phyloP scores from a whole-genome alignment of 108 stramenopile genomes.

The Halocafeteria seosinensis region DNA sequence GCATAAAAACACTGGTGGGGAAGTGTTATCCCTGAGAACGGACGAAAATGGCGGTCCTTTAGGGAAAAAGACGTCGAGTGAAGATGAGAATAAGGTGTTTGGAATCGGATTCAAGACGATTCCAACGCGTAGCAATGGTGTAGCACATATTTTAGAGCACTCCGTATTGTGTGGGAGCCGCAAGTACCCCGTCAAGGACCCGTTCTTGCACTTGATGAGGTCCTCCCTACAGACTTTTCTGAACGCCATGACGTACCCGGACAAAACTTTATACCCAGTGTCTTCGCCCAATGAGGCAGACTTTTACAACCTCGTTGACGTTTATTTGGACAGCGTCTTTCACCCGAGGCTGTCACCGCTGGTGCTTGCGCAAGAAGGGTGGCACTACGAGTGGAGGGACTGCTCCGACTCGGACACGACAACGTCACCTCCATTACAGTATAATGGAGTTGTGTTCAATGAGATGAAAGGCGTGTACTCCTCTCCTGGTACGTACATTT shows the following conservation, averaged over 20 bases:
- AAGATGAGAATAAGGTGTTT: slow-evolving; percentile 95
- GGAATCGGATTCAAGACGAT: slow-evolving; percentile 96
- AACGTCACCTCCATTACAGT: too few relatives aligned
- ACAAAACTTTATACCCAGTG: slow-evolving; percentile 93
- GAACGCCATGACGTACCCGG: slow-evolving; percentile 97
- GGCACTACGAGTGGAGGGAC: slow-evolving; percentile 69
- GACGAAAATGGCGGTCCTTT: too few relatives aligned
- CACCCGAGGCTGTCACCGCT: slow-evolving; percentile 72
- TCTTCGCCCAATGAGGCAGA: slow-evolving; percentile 86
- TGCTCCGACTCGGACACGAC: slow-evolving; percentile 26
- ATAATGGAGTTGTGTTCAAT: slow-evolving; percentile 82
- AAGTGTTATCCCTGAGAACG: not conserved
- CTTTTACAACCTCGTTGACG: slow-evolving; percentile 95
- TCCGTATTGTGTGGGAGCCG: slow-evolving; percentile 82
- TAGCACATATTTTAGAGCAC: slow-evolving; percentile 97
- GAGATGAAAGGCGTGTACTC: slow-evolving; percentile 99
- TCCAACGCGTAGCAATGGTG: slow-evolving; percentile 76
- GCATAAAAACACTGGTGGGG: not conserved
- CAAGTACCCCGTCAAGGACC: slow-evolving; percentile 89
- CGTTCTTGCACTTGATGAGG: slow-evolving; percentile 87
- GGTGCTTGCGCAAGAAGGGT: slow-evolving; percentile 87
- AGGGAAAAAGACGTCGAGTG: too few relatives aligned
- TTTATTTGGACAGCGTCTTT: slow-evolving; percentile 89
- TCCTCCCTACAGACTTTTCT: slow-evolving; percentile 84
- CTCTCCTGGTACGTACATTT: slow-evolving; percentile 63